Percentiles rank a stretch among this genome's conserved stretches.
phyloP scores from a whole-genome alignment of 2,329 filamentous ascomycete genomes.

The Lojkania enalia region DNA sequence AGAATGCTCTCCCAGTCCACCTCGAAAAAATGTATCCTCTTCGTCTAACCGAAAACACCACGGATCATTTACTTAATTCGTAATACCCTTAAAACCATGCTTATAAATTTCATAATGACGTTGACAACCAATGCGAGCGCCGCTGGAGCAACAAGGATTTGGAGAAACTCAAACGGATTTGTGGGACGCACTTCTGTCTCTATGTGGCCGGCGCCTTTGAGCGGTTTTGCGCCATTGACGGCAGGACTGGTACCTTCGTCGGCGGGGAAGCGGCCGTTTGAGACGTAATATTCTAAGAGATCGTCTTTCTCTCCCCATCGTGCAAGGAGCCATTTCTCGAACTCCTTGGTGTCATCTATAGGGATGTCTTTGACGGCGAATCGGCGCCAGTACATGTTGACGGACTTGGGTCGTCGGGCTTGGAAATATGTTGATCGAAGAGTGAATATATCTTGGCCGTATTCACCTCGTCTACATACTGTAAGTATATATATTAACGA shows the following conservation, averaged over 20 bases:
- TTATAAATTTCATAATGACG: slow-evolving; percentile 28
- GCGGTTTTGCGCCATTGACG: slow-evolving; percentile 19
- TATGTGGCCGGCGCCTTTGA: slow-evolving; percentile 48
- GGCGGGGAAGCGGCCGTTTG: slow-evolving; percentile 79
- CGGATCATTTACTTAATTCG: slow-evolving; percentile 11
- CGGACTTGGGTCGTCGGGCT: slow-evolving; percentile 85
- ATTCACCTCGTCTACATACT: slow-evolving; percentile 55
- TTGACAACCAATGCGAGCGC: slow-evolving; percentile 43
- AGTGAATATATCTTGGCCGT: slow-evolving; percentile 85
- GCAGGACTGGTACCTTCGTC: slow-evolving; percentile 47
- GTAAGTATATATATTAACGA: not conserved
- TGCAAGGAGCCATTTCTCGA: slow-evolving; percentile 79
- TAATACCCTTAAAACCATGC: slow-evolving; percentile 26
- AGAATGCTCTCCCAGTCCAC: too few relatives aligned
- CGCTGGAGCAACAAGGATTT: slow-evolving; percentile 48
- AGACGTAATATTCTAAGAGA: slow-evolving; percentile 74
- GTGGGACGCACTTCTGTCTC: slow-evolving; percentile 51
- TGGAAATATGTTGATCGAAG: slow-evolving; percentile 85
- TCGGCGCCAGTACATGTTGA: slow-evolving; percentile 95
- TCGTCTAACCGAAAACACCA: too few relatives aligned
- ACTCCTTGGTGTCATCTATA: slow-evolving; percentile 69
- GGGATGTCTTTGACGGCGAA: slow-evolving; percentile 82
- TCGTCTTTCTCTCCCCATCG: slow-evolving; percentile 92
- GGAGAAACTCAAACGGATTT: slow-evolving; percentile 47
- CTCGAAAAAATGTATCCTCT: too few relatives aligned